phyloP scores from a whole-genome alignment of 108 stramenopile species.

The Chaetoceros muelleri region DNA sequence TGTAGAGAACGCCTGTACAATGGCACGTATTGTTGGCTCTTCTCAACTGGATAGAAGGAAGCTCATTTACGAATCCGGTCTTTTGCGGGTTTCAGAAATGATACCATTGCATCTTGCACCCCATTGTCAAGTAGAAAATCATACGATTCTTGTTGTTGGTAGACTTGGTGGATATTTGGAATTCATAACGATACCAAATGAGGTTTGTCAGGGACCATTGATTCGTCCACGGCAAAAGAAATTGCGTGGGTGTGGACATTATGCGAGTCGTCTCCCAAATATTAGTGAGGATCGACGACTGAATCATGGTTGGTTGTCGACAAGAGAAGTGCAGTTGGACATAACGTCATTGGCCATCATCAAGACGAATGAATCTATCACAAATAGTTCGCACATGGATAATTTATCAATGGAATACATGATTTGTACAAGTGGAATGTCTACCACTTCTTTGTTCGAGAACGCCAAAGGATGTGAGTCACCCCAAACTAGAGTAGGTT shows the following conservation, averaged over 20 bases:
- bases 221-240: constrained; percentile 13
- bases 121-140: constrained; percentile 7
- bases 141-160: constrained; percentile 32
- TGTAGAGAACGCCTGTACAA: constrained; percentile 1
- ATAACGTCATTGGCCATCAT: constrained; percentile 37
- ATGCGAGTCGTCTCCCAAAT: constrained; percentile 15
- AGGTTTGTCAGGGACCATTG: constrained; percentile 40
- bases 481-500: too few species aligned
- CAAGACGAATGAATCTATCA: not conserved
- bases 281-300: not conserved
- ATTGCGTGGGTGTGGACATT: constrained; percentile 6
- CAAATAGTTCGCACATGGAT: not conserved
- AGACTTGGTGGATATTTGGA: constrained; percentile 74
- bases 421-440: not conserved
- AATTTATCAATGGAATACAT: not conserved
- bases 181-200: constrained; percentile 48
- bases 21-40: constrained; percentile 1
- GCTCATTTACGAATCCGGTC: constrained; percentile 14
- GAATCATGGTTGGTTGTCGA: constrained; percentile 36
- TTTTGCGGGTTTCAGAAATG: constrained; percentile 21
- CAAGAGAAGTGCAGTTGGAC: constrained; percentile 41
- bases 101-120: constrained; percentile 8
- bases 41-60: not conserved
- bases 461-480: too few species aligned
- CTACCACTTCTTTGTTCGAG: too few species aligned